phyloP scores from a whole-genome alignment of 2,329 filamentous ascomycete genomes.

The Aspergillus hiratsukae region DNA sequence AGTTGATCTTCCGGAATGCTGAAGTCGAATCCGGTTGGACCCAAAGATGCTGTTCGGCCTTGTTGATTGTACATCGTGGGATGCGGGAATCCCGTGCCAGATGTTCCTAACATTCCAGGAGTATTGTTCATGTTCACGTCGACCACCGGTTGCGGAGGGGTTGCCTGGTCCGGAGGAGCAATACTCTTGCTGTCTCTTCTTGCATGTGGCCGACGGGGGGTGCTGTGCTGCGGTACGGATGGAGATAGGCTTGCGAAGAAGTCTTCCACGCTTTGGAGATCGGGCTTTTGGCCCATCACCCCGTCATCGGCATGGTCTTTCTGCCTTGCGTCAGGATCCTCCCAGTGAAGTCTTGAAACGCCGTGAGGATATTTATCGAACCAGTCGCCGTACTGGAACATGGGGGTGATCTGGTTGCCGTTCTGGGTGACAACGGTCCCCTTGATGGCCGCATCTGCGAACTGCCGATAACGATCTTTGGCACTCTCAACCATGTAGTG shows the following conservation, averaged over 20 bases:
- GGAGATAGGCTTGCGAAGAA: constrained; percentile 81
- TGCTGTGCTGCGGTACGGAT: constrained; percentile 41
- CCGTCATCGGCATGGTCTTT: constrained; percentile 81
- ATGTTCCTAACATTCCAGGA: constrained; percentile 24
- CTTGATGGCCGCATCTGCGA: constrained; percentile 72
- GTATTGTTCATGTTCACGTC: constrained; percentile 27
- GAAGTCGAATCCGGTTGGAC: constrained; percentile 35
- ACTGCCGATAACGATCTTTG: constrained; percentile 79
- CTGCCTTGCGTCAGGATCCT: constrained; percentile 66
- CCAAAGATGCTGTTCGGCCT: constrained; percentile 22
- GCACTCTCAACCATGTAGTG: constrained; percentile 93
- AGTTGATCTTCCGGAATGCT: constrained; percentile 43
- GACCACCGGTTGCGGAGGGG: constrained; percentile 23
- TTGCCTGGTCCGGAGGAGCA: constrained; percentile 22
- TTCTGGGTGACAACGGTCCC: constrained; percentile 48
- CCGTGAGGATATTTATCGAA: constrained; percentile 93
- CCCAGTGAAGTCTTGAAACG: constrained; percentile 76
- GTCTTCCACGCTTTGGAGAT: constrained; percentile 90
- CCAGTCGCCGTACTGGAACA: constrained; percentile 97
- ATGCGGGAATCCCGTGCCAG: constrained; percentile 35
- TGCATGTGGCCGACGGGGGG: constrained; percentile 41
- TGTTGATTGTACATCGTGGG: constrained; percentile 30
- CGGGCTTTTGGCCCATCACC: constrained; percentile 80
- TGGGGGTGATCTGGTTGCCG: constrained; percentile 49
- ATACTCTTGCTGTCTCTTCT: constrained; percentile 24